Evolutionary conservation across 2,329 filamentous ascomycete species (phyloP).

Genomic region (Colletotrichum sp.): DNA sequence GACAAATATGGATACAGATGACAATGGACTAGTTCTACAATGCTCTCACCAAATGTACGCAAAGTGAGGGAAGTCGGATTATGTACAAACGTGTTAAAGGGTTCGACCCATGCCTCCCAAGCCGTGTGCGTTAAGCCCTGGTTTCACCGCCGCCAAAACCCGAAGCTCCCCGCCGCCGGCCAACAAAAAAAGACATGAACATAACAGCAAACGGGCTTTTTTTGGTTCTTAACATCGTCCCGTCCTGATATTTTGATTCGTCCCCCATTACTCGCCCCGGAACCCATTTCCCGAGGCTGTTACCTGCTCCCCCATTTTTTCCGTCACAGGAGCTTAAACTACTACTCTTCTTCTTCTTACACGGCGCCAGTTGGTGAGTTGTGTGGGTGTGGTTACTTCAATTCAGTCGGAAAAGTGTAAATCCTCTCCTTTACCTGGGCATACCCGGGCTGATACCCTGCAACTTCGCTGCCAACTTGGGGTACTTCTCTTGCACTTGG

Average conservation of each 20-base stretch:
- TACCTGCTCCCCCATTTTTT: background rate
- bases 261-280: constrained; percentile 8
- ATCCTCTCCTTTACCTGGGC: constrained; percentile 15
- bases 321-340: constrained; percentile 2
- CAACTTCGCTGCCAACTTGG: constrained; percentile 76
- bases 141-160: background rate
- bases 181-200: constrained; percentile 5
- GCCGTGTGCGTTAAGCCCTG: constrained; percentile 3
- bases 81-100: constrained; percentile 12
- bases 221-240: background rate
- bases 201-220: background rate
- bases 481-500: constrained; percentile 87
- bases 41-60: constrained; percentile 18
- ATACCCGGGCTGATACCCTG: constrained; percentile 51
- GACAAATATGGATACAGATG: background rate
- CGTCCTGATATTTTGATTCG: constrained; percentile 12
- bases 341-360: constrained; percentile 19
- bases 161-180: constrained; percentile 2
- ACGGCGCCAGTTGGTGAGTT: constrained; percentile 3
- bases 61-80: constrained; percentile 19
- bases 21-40: constrained; percentile 19
- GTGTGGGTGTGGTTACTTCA: background rate
- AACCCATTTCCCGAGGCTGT: background rate
- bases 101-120: constrained; percentile 4
- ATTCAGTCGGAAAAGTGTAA: background rate